phyloP scores from a whole-genome alignment of 2,329 filamentous ascomycete species.

The Grosmannia clavigera region DNA sequence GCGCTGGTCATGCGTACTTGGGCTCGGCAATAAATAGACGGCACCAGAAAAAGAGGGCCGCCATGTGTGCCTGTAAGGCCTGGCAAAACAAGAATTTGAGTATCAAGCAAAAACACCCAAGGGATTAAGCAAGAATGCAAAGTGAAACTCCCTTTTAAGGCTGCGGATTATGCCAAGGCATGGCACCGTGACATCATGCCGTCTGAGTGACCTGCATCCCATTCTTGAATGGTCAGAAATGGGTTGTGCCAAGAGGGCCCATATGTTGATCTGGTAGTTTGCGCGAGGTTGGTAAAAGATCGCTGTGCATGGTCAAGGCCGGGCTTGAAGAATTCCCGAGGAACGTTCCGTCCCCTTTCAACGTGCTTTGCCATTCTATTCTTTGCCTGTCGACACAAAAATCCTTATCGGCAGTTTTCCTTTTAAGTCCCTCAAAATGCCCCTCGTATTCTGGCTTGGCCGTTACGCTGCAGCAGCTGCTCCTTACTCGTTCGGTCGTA shows the following conservation, averaged over 20 bases:
- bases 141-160: neutral
- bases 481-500: constrained; percentile 1
- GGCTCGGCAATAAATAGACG: neutral
- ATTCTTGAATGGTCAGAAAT: neutral
- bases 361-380: neutral
- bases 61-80: neutral
- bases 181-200: neutral
- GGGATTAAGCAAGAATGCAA: neutral
- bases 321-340: too few relatives aligned
- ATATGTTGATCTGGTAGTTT: too few relatives aligned
- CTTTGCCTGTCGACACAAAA: too few relatives aligned
- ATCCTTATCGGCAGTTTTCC: neutral
- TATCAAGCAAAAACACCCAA: neutral
- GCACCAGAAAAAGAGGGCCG: neutral
- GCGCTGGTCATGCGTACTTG: neutral
- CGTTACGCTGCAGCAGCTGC: neutral
- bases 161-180: neutral
- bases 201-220: neutral
- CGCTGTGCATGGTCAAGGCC: neutral
- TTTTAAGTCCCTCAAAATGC: neutral
- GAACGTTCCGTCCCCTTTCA: neutral
- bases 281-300: neutral
- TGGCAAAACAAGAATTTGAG: neutral
- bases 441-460: neutral
- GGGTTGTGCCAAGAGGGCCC: neutral